Conservation (phyloP, 2,329 filamentous ascomycete genomes). For the Lasiodiplodia sp. region DNA sequence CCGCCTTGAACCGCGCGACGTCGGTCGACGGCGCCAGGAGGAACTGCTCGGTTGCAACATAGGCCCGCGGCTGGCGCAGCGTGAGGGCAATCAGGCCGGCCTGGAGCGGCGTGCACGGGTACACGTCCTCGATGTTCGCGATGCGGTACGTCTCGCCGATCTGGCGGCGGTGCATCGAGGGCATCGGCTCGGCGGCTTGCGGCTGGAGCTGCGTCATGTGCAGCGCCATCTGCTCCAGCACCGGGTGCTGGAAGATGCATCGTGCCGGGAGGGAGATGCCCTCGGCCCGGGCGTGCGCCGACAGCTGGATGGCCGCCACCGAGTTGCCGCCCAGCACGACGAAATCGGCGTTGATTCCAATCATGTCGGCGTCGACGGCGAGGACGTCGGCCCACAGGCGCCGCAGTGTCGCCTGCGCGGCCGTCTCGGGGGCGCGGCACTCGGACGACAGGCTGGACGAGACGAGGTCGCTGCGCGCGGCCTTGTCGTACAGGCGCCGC, state of each 20-base stretch:
- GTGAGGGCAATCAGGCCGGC: conserved; percentile 40
- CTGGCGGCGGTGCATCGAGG: not conserved
- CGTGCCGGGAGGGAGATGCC: conserved; percentile 32
- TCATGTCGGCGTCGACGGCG: conserved; percentile 24
- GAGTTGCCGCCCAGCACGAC: conserved; percentile 36
- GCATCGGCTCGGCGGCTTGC: not conserved
- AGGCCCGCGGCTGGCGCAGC: conserved; percentile 46
- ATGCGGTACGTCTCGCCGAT: not conserved
- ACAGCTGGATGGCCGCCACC: conserved; percentile 36
- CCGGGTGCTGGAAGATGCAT: conserved; percentile 35
- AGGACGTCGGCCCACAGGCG: conserved; percentile 35
- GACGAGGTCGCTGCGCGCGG: too few species aligned
- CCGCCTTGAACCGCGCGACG: conserved; percentile 31
- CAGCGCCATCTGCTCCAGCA: conserved; percentile 32
- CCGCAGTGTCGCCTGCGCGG: conserved; percentile 23
- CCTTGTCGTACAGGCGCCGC: conserved; percentile 27
- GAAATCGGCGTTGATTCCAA: conserved; percentile 35
- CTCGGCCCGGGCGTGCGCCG: conserved; percentile 27
- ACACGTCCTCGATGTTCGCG: conserved; percentile 15
- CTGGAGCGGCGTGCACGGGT: conserved; percentile 28
- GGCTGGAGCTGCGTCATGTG: not conserved
- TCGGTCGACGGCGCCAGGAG: conserved; percentile 25
- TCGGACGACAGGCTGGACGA: too few species aligned
- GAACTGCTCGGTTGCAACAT: conserved; percentile 47
- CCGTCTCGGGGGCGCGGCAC: too few species aligned